Percentiles rank a stretch among this genome's conserved stretches.
Conservation (phyloP, 208 protist genomes). For the Crithidia mellificae region DNA sequence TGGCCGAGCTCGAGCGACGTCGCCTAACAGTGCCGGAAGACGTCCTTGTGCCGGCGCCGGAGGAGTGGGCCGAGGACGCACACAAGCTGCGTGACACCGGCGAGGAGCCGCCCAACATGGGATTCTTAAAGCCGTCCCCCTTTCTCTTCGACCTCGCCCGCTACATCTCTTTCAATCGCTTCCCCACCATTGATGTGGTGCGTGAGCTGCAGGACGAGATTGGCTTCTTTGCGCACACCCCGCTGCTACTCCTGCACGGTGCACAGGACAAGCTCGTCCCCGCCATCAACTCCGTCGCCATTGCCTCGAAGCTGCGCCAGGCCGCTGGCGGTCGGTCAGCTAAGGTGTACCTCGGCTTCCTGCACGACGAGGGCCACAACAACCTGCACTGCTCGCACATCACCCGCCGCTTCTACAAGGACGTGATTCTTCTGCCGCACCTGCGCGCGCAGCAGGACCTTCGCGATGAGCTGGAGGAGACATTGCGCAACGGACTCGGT, state of each 20-base stretch:
- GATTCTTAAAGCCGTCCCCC: constrained; percentile 18
- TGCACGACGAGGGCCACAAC: constrained; percentile 36
- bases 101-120: constrained; percentile 12
- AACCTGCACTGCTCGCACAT: constrained; percentile 36
- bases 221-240: constrained; percentile 39
- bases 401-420: constrained; percentile 51
- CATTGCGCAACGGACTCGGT: constrained; percentile 13
- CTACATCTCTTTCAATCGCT: constrained; percentile 45
- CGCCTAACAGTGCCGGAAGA: constrained; percentile 23
- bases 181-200: constrained; percentile 38
- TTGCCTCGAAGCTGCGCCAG: constrained; percentile 39
- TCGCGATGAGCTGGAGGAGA: constrained; percentile 21
- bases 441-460: constrained; percentile 28
- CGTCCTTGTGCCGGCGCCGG: constrained; percentile 30
- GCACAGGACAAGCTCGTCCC: constrained; percentile 36
- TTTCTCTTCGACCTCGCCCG: constrained; percentile 35
- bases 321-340: constrained; percentile 22
- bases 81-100: constrained; percentile 17
- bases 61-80: constrained; percentile 33
- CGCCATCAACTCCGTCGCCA: constrained; percentile 39
- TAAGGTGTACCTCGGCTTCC: constrained; percentile 38
- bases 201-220: constrained; percentile 39
- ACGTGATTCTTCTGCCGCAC: constrained; percentile 45
- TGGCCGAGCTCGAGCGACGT: constrained; percentile 36
- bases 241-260: constrained; percentile 50